phyloP scores from a whole-genome alignment of 352 stramenopile species.

The Phytophthora tentaculata region DNA sequence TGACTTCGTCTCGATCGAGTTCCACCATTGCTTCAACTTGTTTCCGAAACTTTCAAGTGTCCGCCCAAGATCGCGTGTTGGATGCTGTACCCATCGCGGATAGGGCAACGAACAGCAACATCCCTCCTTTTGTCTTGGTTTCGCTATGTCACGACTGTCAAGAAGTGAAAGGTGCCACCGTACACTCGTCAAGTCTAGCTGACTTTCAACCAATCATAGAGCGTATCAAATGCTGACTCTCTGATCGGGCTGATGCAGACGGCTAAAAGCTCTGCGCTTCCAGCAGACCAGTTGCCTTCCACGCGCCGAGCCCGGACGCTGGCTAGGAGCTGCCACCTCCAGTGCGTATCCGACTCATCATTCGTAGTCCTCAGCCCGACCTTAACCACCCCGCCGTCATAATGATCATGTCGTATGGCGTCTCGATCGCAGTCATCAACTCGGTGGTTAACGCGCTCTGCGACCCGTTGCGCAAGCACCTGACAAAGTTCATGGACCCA shows the following conservation, averaged over 20 bases:
- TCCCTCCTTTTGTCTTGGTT: slow-evolving; percentile 21
- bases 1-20: slow-evolving; percentile 30
- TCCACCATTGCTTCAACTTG: slow-evolving; percentile 6
- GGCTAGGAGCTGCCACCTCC: slow-evolving; percentile 13
- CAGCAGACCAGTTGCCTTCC: slow-evolving; percentile 20
- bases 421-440: slow-evolving; percentile 83
- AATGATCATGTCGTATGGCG: slow-evolving; percentile 70
- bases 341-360: slow-evolving; percentile 8
- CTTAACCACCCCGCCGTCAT: not conserved
- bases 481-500: slow-evolving; percentile 85
- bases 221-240: slow-evolving; percentile 26
- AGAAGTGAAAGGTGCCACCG: not conserved
- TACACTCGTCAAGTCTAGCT: not conserved
- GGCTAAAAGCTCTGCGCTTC: slow-evolving; percentile 16
- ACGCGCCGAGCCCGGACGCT: slow-evolving; percentile 16
- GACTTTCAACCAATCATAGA: slow-evolving; percentile 27
- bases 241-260: slow-evolving; percentile 18
- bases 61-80: slow-evolving; percentile 26
- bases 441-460: slow-evolving; percentile 82
- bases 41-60: no score
- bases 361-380: not conserved
- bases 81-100: slow-evolving; percentile 16
- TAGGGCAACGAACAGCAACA: slow-evolving; percentile 16
- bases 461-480: slow-evolving; percentile 85
- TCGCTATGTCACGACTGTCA: slow-evolving; percentile 18